Evolutionary conservation across 345 rosid species (phyloP), one percentile per base, ranked within the genome.

Genomic region (Microthlaspi erraticum): DNA sequence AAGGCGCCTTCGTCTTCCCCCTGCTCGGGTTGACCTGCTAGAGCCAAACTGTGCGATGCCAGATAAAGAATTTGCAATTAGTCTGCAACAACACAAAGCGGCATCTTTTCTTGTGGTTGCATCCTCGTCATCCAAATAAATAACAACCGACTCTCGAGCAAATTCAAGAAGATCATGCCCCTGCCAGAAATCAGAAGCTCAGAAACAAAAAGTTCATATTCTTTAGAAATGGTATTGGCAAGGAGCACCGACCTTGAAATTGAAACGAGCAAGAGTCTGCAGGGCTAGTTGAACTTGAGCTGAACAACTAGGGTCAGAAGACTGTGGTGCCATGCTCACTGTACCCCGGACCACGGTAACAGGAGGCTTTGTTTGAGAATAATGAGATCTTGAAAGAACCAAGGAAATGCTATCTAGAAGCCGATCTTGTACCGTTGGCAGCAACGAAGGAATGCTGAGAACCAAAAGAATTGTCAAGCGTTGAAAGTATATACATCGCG

Each of bases 71-170:
- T 85, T 88, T 71, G 93, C 91, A 70, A 89, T 87, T 74, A 94
- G 78, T 64, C 79, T 86, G 84, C 97, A 94, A 71, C 98, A 92
- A 79, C 97, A 94, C 58, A 94, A 77, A 54, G 99, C 93, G 33
- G 98, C 97, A 83, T 88, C 98, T 83, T 92, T 90, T 61, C 97
- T 75, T 48, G 96, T 88, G 53, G 78, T 77, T 70, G 90, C 90
- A 86, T 95, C 99, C 81, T 87, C 96, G 72, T 95, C 96, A 72
- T 90, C 99, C 78, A 92, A 79, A 84, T 92, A 95, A 57, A 77
- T 60, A 66, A 95, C 90, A 73, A 95, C 93, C 1, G 93, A 85
- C 78, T 90, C 94, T 81, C 89, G 89, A 6, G 90, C 93, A 85
- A 91, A 94, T 84, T 88, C 96, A 51, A 94, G 97, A 73, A 89